Base-by-base conservation (phyloP, 2,329 filamentous ascomycete genomes). In the Tolypocladium guangdongense region DNA sequence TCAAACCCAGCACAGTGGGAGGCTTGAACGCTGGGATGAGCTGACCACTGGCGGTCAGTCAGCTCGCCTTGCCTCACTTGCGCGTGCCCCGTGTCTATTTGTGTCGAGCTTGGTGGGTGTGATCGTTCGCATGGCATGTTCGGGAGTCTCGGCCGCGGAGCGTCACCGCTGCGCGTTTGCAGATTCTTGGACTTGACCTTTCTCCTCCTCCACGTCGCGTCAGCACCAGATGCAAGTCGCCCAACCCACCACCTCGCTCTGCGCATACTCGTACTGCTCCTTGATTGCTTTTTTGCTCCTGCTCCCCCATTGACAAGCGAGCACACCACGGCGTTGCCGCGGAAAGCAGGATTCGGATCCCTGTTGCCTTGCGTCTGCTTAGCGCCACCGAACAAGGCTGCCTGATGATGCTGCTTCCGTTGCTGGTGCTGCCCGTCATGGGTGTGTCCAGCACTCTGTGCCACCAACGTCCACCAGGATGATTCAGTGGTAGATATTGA, bases 291-390 rank as follows among this genome's bases (percentile, higher is more conserved):
- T 27, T 30, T n/a, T 45, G 24, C 41, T 30, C 41, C 16, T 45
- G 41, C 16, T 45, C 30, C 16, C 14, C 24, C 24, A n/a, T 52
- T 20, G 36, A 41, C n/a, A 52, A 37, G 30, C 47, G 52, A 50
- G 36, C 32, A 43, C 41, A 33, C 49, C 36, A 45, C 46, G 30
- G 35, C 43, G 50, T 22, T 43, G 37, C 50, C 41, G 12, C 49
- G 38, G 50, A 24, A 18, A 38, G 30, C 37, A 59, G 63, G 63
- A 64, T 61, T 50, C 49, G 11, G 11, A 64, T 60, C 62, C 63
- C 60, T 64, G 63, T 53, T 37, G 38, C 56, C 56, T 54, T 54
- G 49, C 57, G 50, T 57, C 55, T 55, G 50, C 27, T 49, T 49
- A 41, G 45, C 35, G 24, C 43, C 51, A 33, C 24, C 39, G 18